Evolutionary conservation across 352 stramenopile genomes (phyloP), one percentile per base, ranked within the genome.

Genomic region (Discostella stelligera): DNA sequence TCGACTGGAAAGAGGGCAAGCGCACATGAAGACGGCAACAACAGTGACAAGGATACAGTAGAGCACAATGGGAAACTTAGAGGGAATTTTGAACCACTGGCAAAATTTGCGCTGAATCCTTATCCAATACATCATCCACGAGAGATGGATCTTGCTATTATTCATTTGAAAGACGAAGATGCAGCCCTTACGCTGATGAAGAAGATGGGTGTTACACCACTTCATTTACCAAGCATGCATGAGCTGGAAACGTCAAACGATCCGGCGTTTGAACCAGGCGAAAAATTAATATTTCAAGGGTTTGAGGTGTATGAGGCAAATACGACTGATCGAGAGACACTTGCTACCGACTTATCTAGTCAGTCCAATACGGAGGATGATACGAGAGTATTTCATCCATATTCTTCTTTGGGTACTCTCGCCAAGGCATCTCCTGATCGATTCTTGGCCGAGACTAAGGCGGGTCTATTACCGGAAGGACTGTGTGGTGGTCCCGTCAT

Each of bases 111-210:
- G 61, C 79, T 92, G 54, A 89, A 91, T 80, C 75, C 82, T 11
- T 85, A 89, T 75, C 82, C 83, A 1, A 89, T 92, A 67, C 87
- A 92, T 77, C 83, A 92, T 79, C 84, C 84, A 21, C 74, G 83
- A 50, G 83, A 77, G 56, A 77, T 86, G 66, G 87, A 92, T 71
- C 14, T 92, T 23, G 84, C 83, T 23, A 66, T 92, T 3, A 84
- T 90, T 66, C 87, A 92, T 84, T 79, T 92, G 30, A 86, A 91
- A 52, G 30, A 87, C 63, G 87, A 92, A 80, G 79, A 91, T 58
- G 60, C 39, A 64, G 65, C 75, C 10, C 49, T 92, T 0, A 73
- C 84, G 53, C 66, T 83, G 14, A 74, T 92, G 71, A 67, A 69
- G 52, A 74, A 79, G 18, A 52, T 92, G 37, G 87, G 87, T 32